Evolutionary conservation across 345 rosid species (phyloP).

Genomic region (Leavenworthia alabamica): DNA sequence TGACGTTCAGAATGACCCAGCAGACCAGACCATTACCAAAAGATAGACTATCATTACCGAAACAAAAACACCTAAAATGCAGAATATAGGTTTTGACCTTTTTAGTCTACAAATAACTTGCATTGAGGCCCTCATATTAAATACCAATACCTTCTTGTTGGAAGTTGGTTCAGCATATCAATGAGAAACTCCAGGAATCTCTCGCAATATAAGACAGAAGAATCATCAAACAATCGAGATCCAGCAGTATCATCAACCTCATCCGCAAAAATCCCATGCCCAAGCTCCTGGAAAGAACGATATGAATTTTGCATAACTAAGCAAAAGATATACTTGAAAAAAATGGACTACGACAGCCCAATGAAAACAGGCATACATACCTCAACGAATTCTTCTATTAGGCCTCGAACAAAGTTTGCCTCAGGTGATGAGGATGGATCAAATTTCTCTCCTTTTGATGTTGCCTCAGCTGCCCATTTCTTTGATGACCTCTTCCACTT

Average conservation of each 20-base stretch:
- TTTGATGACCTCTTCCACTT: constrained; percentile 84
- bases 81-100: not conserved
- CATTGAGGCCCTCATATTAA: not conserved
- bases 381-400: constrained; percentile 85
- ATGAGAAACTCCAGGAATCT: constrained; percentile 97
- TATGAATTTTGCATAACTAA: not conserved
- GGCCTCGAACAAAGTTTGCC: constrained; percentile 75
- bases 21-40: not conserved
- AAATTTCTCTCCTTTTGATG: constrained; percentile 46
- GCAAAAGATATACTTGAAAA: not conserved
- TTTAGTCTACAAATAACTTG: constrained; percentile 3
- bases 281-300: constrained; percentile 57
- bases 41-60: not conserved
- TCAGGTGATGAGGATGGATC: constrained; percentile 57
- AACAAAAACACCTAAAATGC: not conserved
- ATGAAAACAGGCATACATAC: constrained; percentile 32
- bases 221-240: constrained; percentile 51
- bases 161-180: constrained; percentile 92
- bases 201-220: constrained; percentile 81
- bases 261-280: constrained; percentile 53
- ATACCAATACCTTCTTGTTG: constrained; percentile 78
- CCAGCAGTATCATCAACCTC: constrained; percentile 34
- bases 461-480: constrained; percentile 67
- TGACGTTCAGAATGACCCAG: not conserved
- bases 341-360: constrained; percentile 2